Base-by-base conservation (phyloP, 2,329 filamentous ascomycete species). In the Apiospora arundinis region DNA sequence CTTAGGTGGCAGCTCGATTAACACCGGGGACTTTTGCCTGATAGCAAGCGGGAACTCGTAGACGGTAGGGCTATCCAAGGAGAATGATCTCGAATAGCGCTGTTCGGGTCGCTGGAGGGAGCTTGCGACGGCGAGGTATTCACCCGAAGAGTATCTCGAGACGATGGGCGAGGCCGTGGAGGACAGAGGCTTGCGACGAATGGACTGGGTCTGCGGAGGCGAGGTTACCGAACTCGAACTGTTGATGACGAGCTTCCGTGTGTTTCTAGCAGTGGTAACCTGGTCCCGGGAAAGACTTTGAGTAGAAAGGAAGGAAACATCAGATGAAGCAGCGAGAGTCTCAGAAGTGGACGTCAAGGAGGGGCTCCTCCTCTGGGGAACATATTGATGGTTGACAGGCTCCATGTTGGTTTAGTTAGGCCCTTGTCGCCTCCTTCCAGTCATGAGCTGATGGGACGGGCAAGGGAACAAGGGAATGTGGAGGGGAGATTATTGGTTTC, bases 111-210 rank as follows among this genome's bases (percentile, higher is more conserved):
- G 83, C 56, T 84, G 82, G 28, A 87, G 81, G 72, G 85, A 82
- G 69, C 82, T 79, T 67, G 78, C 79, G 66, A 76, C 77, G 71
- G 80, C 76, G 60, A 82, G 76, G 73, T 80, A 79, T 73, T 83
- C 79, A 71, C 80, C 81, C 40, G 83, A 82, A 32, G 85, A 87
- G 79, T 84, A 87, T 72, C 85, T 82, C 45, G 84, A 83, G 69
- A 84, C 86, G 74, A 88, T 77, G 72, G 85, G 83, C 49, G 87
- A 89, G 67, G 87, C 87, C 44, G 86, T 86, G 9, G 84, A 82
- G 60, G 89, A 90, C 73, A 92, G 79, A 70, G 90, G 90, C 81
- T 92, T 91, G 73, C 90, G 86, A 78, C 86, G 87, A 81, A 91
- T 87, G 73, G 82, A 79, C 56, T 75, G 71, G 60, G 32, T 45